Conservation (phyloP, 2,329 filamentous ascomycete species). For the Acrocalymma vagum region DNA sequence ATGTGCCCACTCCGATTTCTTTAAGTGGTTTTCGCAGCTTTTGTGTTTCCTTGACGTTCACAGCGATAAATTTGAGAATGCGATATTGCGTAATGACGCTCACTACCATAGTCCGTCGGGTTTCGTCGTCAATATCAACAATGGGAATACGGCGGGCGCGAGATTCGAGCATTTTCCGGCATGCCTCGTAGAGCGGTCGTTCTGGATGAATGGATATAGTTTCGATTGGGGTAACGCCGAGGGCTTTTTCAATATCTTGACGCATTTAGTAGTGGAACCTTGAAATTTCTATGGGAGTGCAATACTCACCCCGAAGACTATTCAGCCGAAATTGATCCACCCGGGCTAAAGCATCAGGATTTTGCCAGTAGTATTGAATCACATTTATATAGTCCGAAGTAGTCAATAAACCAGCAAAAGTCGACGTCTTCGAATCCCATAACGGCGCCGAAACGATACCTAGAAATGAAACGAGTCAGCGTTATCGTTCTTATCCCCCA, state of each 20-base stretch:
- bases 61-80: slow-evolving; percentile 97
- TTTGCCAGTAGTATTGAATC: slow-evolving; percentile 99
- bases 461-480: slow-evolving; percentile 56
- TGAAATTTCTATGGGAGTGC: not conserved
- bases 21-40: slow-evolving; percentile 85
- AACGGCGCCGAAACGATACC: slow-evolving; percentile 97
- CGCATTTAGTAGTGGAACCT: slow-evolving; percentile 19
- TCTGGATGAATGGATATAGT: slow-evolving; percentile 96
- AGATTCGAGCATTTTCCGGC: slow-evolving; percentile 91
- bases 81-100: slow-evolving; percentile 98
- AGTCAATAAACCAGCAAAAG: slow-evolving; percentile 92
- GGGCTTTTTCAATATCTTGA: slow-evolving; percentile 91
- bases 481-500: slow-evolving; percentile 18
- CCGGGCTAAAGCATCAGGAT: slow-evolving; percentile 85
- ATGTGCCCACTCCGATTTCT: slow-evolving; percentile 87
- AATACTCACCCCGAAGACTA: slow-evolving; percentile 79
- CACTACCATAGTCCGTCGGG: slow-evolving; percentile 88
- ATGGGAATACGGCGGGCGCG: slow-evolving; percentile 92
- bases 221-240: slow-evolving; percentile 89
- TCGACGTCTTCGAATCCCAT: slow-evolving; percentile 93
- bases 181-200: slow-evolving; percentile 91
- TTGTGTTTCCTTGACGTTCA: slow-evolving; percentile 90
- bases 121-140: slow-evolving; percentile 94
- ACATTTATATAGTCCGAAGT: slow-evolving; percentile 98
- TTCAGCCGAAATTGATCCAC: slow-evolving; percentile 94